phyloP scores from a whole-genome alignment of 208 protist genomes.

The Angomonas ambiguus region DNA sequence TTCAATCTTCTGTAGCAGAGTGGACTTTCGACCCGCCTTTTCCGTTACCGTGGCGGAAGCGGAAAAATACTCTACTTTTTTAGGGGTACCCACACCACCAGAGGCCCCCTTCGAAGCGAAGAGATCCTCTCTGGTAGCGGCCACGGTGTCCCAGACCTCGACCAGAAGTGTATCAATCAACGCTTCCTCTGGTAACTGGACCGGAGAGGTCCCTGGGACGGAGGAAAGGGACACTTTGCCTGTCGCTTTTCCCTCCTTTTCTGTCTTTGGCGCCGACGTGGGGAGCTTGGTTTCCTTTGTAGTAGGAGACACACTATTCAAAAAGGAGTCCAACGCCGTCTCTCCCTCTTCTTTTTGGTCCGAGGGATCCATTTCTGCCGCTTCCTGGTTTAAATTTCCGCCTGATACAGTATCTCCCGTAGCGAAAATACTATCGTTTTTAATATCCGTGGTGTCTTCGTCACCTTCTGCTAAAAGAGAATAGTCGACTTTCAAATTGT shows the following conservation, averaged over 20 bases:
- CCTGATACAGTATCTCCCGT: neutral
- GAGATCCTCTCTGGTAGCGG: conserved; percentile 43
- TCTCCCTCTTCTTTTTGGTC: too few relatives aligned
- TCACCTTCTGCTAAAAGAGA: neutral
- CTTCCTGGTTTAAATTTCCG: too few relatives aligned
- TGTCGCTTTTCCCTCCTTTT: too few relatives aligned
- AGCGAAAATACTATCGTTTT: neutral
- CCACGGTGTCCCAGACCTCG: conserved; percentile 63
- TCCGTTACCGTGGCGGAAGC: conserved; percentile 10
- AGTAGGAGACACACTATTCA: too few relatives aligned
- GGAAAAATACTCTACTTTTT: neutral
- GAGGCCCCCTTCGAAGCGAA: neutral
- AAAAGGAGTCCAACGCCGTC: too few relatives aligned
- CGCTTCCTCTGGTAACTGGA: conserved; percentile 41
- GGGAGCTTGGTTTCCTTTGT: too few relatives aligned
- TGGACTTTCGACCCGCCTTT: neutral
- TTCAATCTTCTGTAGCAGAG: conserved; percentile 32
- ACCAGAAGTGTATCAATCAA: conserved; percentile 44
- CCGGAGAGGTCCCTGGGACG: conserved; percentile 13
- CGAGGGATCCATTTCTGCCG: too few relatives aligned
- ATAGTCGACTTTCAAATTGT: neutral
- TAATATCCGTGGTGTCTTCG: neutral
- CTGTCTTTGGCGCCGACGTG: too few relatives aligned
- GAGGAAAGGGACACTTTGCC: neutral
- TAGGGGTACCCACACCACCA: too few relatives aligned